Evolutionary conservation across 345 rosid genomes (phyloP), one percentile per base, ranked within the genome.

Genomic region (Bretschneidera sinensis): DNA sequence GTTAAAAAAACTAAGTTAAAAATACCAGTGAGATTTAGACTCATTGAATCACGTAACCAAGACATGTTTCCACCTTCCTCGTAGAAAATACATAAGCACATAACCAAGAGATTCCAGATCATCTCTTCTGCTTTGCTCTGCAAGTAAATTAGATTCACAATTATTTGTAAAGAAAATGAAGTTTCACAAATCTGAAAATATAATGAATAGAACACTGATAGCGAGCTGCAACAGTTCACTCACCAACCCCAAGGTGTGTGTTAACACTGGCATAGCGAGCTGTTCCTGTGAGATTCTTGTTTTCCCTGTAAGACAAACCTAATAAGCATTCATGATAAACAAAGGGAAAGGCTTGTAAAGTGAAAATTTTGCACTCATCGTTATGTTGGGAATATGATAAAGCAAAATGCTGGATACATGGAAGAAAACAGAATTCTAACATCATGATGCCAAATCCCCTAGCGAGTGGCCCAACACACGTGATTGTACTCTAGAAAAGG

Each of bases 61-160:
- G 58, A 56, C 63, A 28, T 50, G 31, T 57, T n/a, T 57, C 53
- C 61, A 95, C 99, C 97, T 90, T 82, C 99, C 97, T 76, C 95
- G 79, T 52, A 94, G 77, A 78, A 88, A 94, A 75, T 94, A 90
- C 96, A 94, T 94, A 48, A 94, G 86, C 74, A 94, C 96, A 74
- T 90, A 90, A 77, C 97, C 97, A 65, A 94, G 97, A 43, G 97
- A 94, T 75, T 92, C 99, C 78, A 94, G 80, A 82, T 90, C 97
- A 83, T 92, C 99, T 78, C 99, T 81, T 78, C 99, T 81, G 81
- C 99, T 94, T 85, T 94, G 99, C 75, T 94, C 96, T 94, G 86
- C 77, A 63, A 62, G 35, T 51, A 51, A 57, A 65, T 23, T 57
- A 35, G 20, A 57, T 19, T 68, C 17, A 15, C 45, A 47, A 62